A percentile compares a stretch with the other conserved stretches of the same genome.
Conservation (phyloP, 73 alveolate genomes). For the Paramecium pentaurelia region DNA sequence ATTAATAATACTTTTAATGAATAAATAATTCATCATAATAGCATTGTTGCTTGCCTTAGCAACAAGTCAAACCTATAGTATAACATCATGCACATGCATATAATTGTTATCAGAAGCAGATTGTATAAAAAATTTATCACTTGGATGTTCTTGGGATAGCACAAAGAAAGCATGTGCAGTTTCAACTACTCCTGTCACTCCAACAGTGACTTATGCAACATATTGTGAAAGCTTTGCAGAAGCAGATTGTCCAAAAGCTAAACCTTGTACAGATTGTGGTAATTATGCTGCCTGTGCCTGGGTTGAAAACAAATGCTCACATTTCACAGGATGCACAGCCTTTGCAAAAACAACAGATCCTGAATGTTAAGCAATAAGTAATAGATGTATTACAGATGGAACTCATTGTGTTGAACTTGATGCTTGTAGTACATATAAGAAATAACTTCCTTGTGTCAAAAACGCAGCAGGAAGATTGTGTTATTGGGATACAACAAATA, state of each 20-base stretch:
- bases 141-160: background rate
- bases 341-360: background rate
- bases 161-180: background rate
- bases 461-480: background rate
- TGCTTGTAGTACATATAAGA: background rate
- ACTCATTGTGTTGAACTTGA: background rate
- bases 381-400: slow-evolving; percentile 18
- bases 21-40: background rate
- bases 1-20: background rate
- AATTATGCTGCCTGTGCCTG: background rate
- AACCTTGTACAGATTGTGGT: background rate
- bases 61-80: background rate
- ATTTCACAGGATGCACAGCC: slow-evolving; percentile 28
- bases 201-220: background rate
- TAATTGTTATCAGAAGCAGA: background rate
- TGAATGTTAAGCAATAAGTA: background rate
- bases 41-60: background rate
- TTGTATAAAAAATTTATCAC: background rate
- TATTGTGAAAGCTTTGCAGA: background rate
- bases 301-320: background rate
- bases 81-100: background rate
- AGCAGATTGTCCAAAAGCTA: background rate
- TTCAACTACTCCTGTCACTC: background rate
- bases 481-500: background rate
- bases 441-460: background rate